A percentile compares a stretch with the other conserved stretches of the same genome.
Conservation (phyloP, 352 stramenopile genomes). For the Pythium vanterpoolii region DNA sequence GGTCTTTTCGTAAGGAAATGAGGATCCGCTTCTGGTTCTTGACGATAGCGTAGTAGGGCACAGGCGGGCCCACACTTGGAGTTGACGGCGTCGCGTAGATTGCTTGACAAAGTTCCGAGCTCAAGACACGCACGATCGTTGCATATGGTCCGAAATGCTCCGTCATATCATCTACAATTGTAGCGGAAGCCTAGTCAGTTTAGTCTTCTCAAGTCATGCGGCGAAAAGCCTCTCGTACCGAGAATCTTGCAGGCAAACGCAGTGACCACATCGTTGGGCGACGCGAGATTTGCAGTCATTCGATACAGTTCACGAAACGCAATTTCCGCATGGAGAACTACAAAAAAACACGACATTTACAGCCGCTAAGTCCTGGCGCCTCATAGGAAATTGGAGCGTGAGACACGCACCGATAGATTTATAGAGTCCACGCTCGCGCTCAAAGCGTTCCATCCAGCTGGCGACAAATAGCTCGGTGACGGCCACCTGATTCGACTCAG, state of each 20-base stretch:
- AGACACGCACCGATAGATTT: conserved; percentile 54
- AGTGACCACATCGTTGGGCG: conserved; percentile 58
- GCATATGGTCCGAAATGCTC: conserved; percentile 56
- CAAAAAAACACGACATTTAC: neutral
- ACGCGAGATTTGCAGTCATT: conserved; percentile 48
- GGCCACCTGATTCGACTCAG: conserved; percentile 48
- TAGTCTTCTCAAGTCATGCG: neutral
- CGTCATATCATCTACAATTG: conserved; percentile 43
- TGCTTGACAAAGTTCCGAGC: conserved; percentile 37
- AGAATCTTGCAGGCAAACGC: conserved; percentile 55
- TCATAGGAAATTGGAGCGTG: neutral
- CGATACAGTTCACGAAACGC: conserved; percentile 60
- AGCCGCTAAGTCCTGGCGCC: no score
- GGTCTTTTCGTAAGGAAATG: conserved; percentile 41
- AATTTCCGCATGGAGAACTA: conserved; percentile 62
- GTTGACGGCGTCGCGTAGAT: conserved; percentile 38
- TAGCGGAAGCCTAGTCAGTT: neutral
- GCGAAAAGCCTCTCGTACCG: conserved; percentile 16
- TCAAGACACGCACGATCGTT: conserved; percentile 37
- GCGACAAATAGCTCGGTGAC: conserved; percentile 60
- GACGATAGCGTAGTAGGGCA: conserved; percentile 65
- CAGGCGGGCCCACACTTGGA: neutral
- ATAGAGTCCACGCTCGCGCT: conserved; percentile 44
- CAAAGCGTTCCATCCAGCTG: conserved; percentile 57
- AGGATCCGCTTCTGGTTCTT: conserved; percentile 61